These are phyloP conservation scores for Metarhizium brunneum DNA, from an alignment of 2,329 filamentous ascomycete genomes.

Conservation along the genomic window DNA sequence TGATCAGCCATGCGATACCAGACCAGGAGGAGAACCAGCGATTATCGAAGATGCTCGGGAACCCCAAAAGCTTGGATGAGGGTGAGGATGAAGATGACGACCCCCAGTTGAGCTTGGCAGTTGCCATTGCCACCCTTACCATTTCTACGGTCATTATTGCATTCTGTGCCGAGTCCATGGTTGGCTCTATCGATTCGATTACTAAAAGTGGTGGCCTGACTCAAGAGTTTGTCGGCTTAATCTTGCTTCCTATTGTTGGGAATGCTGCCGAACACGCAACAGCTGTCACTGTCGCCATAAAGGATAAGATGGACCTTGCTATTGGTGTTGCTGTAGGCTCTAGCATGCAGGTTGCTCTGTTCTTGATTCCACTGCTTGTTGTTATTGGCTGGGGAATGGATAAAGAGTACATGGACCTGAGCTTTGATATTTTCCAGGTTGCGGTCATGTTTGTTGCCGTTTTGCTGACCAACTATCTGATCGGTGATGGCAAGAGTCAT, in stretches of 20 bases:
- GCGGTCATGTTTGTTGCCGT: slow-evolving; percentile 77
- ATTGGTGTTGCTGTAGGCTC: slow-evolving; percentile 74
- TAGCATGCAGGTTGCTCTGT: slow-evolving; percentile 72
- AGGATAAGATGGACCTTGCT: slow-evolving; percentile 79
- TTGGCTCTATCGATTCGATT: slow-evolving; percentile 62
- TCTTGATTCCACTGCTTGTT: slow-evolving; percentile 68
- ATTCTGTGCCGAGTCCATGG: slow-evolving; percentile 72
- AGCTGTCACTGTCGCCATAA: slow-evolving; percentile 68
- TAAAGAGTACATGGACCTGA: slow-evolving; percentile 65
- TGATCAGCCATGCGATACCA: slow-evolving; percentile 26
- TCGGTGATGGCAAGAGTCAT: slow-evolving; percentile 73
- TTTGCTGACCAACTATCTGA: slow-evolving; percentile 77
- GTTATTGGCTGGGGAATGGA: slow-evolving; percentile 71
- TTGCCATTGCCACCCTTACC: slow-evolving; percentile 62
- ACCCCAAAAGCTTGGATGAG: slow-evolving; percentile 24
- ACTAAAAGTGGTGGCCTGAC: slow-evolving; percentile 50
- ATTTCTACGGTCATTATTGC: slow-evolving; percentile 72
- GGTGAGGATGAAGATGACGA: slow-evolving; percentile 63
- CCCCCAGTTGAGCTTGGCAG: slow-evolving; percentile 62
- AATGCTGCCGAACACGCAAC: slow-evolving; percentile 78
- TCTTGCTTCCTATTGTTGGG: slow-evolving; percentile 73
- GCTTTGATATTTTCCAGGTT: slow-evolving; percentile 84
- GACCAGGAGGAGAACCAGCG: slow-evolving; percentile 29
- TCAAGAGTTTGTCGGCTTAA: slow-evolving; percentile 70
- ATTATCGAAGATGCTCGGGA: slow-evolving; percentile 34